phyloP scores from a whole-genome alignment of 176 grass and related monocot genomes.

The Rhipidocladum racemiflorum region DNA sequence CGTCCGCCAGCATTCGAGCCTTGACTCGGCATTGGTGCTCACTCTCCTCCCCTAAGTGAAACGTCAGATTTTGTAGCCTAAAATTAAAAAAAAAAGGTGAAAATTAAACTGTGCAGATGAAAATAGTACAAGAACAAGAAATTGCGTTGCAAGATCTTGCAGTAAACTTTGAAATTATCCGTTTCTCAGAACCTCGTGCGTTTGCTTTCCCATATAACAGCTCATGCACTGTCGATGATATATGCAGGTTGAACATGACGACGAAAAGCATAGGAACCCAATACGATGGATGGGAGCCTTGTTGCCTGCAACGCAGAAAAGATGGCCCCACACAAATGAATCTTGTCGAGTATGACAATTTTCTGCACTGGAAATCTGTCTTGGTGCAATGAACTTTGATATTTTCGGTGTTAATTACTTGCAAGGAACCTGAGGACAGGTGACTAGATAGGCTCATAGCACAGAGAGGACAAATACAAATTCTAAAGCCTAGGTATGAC shows the following conservation, averaged over 20 bases:
- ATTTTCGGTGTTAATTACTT: slow-evolving; percentile 8
- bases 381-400: slow-evolving; percentile 13
- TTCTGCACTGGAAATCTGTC: not conserved
- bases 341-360: not conserved
- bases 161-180: not conserved
- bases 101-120: not conserved
- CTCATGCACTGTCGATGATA: not conserved
- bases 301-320: not conserved
- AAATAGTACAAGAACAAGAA: not conserved
- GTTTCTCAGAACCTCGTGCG: not conserved
- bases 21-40: too few relatives aligned
- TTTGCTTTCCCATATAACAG: not conserved
- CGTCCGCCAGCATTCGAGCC: too few relatives aligned
- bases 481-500: not conserved
- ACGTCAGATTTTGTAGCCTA: too few relatives aligned
- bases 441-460: not conserved
- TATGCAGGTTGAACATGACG: not conserved
- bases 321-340: not conserved
- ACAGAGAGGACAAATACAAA: not conserved
- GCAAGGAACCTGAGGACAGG: not conserved
- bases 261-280: not conserved
- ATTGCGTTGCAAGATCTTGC: not conserved
- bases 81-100: too few relatives aligned
- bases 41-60: too few relatives aligned
- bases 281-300: not conserved